Evolutionary conservation across 2,329 filamentous ascomycete species (phyloP).

Genomic region (Botrytis aclada): DNA sequence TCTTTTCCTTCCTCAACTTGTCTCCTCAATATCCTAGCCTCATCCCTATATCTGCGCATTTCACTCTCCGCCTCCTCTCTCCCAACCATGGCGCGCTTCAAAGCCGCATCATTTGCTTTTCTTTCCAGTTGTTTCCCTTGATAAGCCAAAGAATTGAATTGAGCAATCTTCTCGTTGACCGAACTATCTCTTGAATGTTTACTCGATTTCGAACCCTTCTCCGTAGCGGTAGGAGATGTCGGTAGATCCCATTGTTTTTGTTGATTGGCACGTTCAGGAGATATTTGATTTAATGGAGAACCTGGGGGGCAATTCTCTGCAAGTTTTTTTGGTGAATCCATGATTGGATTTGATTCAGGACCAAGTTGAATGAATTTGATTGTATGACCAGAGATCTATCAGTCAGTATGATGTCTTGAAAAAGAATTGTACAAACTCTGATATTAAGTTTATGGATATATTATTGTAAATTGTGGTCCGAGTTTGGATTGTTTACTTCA

Average conservation of each 20-base stretch:
- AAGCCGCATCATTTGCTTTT: constrained; percentile 62
- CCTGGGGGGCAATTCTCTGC: constrained; percentile 48
- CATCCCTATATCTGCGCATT: constrained; percentile 60
- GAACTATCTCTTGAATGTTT: constrained; percentile 52
- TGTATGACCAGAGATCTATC: not conserved
- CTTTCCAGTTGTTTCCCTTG: constrained; percentile 56
- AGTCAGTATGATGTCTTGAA: not conserved
- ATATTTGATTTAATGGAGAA: constrained; percentile 57
- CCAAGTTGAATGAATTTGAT: not conserved
- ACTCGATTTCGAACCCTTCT: constrained; percentile 19
- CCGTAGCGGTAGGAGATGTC: constrained; percentile 23
- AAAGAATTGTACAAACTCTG: constrained; percentile 6
- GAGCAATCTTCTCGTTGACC: constrained; percentile 65
- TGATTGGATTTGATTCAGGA: constrained; percentile 27
- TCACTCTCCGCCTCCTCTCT: constrained; percentile 72
- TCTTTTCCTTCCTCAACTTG: constrained; percentile 64
- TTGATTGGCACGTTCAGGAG: constrained; percentile 62
- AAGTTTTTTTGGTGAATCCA: constrained; percentile 49
- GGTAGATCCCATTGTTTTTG: constrained; percentile 35
- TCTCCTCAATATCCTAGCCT: constrained; percentile 52
- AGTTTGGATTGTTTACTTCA: constrained; percentile 19
- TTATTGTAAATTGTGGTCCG: constrained; percentile 11
- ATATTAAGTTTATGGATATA: constrained; percentile 13
- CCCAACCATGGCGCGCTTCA: constrained; percentile 64
- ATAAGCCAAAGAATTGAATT: constrained; percentile 67